phyloP scores from a whole-genome alignment of 140 eudicot species.

The Cichorium intybus region DNA sequence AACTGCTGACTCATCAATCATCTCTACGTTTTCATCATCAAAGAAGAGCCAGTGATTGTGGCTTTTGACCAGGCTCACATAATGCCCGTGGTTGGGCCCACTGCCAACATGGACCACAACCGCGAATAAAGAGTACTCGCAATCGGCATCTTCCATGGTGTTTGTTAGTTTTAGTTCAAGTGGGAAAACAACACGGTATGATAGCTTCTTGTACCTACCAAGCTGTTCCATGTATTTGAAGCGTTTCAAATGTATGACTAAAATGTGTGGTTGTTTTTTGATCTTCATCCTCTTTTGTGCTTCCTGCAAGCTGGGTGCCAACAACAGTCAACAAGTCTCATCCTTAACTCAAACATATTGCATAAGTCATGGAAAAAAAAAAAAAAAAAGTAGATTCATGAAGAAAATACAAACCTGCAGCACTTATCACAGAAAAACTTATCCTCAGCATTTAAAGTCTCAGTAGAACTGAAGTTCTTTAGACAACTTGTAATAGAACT shows the following conservation, averaged over 20 bases:
- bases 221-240: constrained; percentile 96
- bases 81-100: constrained; percentile 97
- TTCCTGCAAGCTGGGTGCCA: constrained; percentile 77
- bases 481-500: constrained; percentile 95
- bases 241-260: constrained; percentile 91
- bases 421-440: constrained; percentile 98
- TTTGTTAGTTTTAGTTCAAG: constrained; percentile 88
- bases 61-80: constrained; percentile 93
- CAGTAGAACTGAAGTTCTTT: constrained; percentile 94
- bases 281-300: constrained; percentile 99
- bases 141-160: constrained; percentile 81
- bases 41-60: constrained; percentile 91
- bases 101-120: constrained; percentile 97
- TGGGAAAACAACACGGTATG: constrained; percentile 97
- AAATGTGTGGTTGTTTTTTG: constrained; percentile 82
- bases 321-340: not conserved
- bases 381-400: not conserved
- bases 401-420: constrained; percentile 55
- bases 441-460: constrained; percentile 92
- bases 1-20: constrained; percentile 88
- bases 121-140: constrained; percentile 90
- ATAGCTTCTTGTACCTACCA: constrained; percentile 78
- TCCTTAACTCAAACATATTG: too few species aligned
- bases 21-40: constrained; percentile 95
- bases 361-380: too few species aligned